Evolutionary conservation across 2,329 filamentous ascomycete species (phyloP), one percentile per base, ranked within the genome.

Genomic region (Bisporella sp.): DNA sequence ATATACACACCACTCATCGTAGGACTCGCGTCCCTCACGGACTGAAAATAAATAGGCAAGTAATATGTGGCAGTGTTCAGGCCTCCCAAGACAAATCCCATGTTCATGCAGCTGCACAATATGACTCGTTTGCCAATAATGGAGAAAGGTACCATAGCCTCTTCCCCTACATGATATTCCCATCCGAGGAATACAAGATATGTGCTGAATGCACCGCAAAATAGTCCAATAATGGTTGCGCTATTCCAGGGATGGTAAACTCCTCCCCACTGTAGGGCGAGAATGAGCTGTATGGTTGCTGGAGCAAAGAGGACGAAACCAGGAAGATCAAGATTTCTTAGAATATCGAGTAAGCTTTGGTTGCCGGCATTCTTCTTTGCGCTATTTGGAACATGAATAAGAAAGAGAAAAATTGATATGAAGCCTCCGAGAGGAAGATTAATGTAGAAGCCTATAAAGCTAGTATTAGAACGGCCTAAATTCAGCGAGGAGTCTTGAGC

Each of bases 341-440:
- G 31, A 8, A 41, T 46, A 30, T 48, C 31, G 30, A 11, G 46
- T 12, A 39, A 41, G 37, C 32, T 37, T n/a, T 9, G 8, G 35
- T 9, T 9, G n/a, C 35, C 8, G 9, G 35, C 35, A 9, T 39
- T n/a, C 8, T 9, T 9, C n/a, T 39, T 39, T 39, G n/a, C 35
- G n/a, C 35, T n/a, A 9, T 39, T 9, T 9, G 35, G 35, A n/a
- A 39, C n/a, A 3, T 39, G 35, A n/a, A 39, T 39, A 39, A 39
- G 8, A n/a, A 39, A 3, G 35, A 39, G 3, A 2, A 39, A 21
- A 3, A 21, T 21, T 21, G 21, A 21, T 21, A 21, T 21, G 21
- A 21, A 21, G 21, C 21, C 21, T 21, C 21, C 70, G 31, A 71
- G 59, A 0, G 71, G 71, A 2, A 73, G 58, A 48, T 67, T 70